phyloP scores from a whole-genome alignment of 106 monocot genomes.

The Dendrobium huoshanense region DNA sequence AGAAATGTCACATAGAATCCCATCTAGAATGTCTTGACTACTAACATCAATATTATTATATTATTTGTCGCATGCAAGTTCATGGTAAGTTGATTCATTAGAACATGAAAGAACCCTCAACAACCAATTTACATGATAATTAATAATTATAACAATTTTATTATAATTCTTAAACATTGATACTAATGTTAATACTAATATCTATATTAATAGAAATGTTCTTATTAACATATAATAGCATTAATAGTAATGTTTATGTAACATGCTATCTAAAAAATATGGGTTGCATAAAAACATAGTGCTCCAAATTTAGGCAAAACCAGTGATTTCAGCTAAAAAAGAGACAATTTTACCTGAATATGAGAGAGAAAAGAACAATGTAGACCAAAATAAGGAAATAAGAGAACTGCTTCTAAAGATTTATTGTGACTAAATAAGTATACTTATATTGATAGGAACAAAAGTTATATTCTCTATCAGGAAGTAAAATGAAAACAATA shows the following conservation, averaged over 20 bases:
- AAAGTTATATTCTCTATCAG: too few relatives aligned
- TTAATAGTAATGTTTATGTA: neutral
- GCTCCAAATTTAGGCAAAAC: neutral
- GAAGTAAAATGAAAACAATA: neutral
- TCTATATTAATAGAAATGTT: neutral
- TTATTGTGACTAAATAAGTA: neutral
- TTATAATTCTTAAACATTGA: neutral
- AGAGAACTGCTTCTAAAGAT: neutral
- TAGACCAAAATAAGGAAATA: neutral
- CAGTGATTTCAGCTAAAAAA: neutral
- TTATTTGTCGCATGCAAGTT: neutral
- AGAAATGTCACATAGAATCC: neutral
- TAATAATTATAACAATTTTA: neutral
- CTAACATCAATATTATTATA: neutral
- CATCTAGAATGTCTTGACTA: neutral
- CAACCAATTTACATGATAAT: neutral
- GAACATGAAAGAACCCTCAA: neutral
- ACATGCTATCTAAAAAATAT: neutral
- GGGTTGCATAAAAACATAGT: neutral
- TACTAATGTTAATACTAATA: neutral
- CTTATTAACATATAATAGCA: neutral
- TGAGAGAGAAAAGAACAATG: neutral
- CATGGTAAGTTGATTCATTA: neutral
- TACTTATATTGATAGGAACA: neutral
- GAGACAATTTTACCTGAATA: neutral